Base-by-base conservation (phyloP, 441 rosid species). In the Gossypium davidsonii region DNA sequence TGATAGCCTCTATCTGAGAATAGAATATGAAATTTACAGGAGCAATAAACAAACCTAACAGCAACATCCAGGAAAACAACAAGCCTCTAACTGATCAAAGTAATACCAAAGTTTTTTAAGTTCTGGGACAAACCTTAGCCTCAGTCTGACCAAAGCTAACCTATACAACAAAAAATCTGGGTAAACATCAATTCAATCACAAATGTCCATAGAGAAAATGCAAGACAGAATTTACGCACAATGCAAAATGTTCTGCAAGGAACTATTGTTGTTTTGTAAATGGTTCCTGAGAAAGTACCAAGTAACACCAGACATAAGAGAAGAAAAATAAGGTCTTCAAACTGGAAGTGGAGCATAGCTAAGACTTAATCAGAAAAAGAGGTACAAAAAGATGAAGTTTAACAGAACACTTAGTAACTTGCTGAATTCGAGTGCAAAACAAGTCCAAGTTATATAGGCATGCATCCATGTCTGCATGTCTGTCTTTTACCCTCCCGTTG, bases 171-270 rank as follows among this genome's bases (percentile, higher is more conserved):
- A 76, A 25, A 55, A 44, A 81, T 48, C 37, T 26, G 58, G 42
- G 42, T 59, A 9, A 63, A 28, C 51, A 14, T 44, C 37, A 25
- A 42, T 11, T 34, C 62, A 57, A 59, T 60, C 10, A 69, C 52
- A 76, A 71, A 52, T 51, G 10, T 10, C 21, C 56, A 52, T 51
- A 20, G 48, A 78, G 78, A 76, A 73, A 51, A 51, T 51, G 46
- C 72, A 28, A 17, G 72, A 28, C 7, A 57, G 42, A 74, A 25
- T 31, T 75, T 73, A 76, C 96, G 20, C 88, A 92, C 97, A 37
- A 91, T 52, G 78, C 97, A 94, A 84, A 94, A 92, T 78, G 98
- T 92, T 85, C 94, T 83, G 83, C 93, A 92, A 73, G 97, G 97
- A 79, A 90, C 84, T 75, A 94, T 88, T 72, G 88, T 81, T 74